Evolutionary conservation across 1,284 basidiomycete species (phyloP).

Genomic region (Sanguinoderma infundibulare): DNA sequence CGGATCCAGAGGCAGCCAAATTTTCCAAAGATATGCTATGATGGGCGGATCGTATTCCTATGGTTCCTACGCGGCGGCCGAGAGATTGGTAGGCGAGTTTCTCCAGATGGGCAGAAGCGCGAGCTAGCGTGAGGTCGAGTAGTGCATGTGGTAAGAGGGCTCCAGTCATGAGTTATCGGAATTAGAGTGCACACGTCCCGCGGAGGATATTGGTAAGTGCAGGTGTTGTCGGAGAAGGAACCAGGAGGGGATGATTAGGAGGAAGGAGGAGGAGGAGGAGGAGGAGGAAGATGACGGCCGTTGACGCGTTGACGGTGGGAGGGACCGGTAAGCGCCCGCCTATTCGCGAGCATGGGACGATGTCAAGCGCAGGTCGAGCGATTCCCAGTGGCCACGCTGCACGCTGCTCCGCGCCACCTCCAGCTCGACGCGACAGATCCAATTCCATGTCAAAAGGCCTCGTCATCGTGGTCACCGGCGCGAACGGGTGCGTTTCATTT

Average conservation of each 20-base stretch:
- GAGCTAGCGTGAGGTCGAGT: slow-evolving; percentile 27
- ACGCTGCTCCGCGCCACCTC: too few species aligned
- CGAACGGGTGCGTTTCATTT: slow-evolving; percentile 57
- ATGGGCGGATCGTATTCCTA: slow-evolving; percentile 9
- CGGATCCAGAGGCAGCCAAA: not conserved
- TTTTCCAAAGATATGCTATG: slow-evolving; percentile 5
- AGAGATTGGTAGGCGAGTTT: slow-evolving; percentile 2
- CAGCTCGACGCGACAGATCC: too few species aligned
- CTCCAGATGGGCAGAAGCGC: slow-evolving; percentile 23
- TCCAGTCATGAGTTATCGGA: slow-evolving; percentile 21
- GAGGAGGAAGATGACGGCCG: too few species aligned
- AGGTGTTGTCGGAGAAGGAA: too few species aligned
- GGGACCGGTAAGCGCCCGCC: too few species aligned
- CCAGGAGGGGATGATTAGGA: too few species aligned
- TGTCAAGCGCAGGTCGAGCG: too few species aligned
- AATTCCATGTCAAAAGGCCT: slow-evolving; percentile 31
- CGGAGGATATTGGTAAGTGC: not conserved
- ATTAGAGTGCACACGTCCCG: not conserved
- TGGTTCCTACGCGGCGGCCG: not conserved
- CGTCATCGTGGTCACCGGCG: slow-evolving; percentile 71
- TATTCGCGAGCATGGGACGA: too few species aligned
- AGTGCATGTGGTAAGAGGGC: slow-evolving; percentile 25
- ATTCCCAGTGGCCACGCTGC: too few species aligned
- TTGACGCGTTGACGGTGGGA: too few species aligned
- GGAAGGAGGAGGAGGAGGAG: too few species aligned